A percentile compares a stretch with the other conserved stretches of the same genome.
Conservation (phyloP, 2,329 filamentous ascomycete species). For the Gliomastix tumulicola region DNA sequence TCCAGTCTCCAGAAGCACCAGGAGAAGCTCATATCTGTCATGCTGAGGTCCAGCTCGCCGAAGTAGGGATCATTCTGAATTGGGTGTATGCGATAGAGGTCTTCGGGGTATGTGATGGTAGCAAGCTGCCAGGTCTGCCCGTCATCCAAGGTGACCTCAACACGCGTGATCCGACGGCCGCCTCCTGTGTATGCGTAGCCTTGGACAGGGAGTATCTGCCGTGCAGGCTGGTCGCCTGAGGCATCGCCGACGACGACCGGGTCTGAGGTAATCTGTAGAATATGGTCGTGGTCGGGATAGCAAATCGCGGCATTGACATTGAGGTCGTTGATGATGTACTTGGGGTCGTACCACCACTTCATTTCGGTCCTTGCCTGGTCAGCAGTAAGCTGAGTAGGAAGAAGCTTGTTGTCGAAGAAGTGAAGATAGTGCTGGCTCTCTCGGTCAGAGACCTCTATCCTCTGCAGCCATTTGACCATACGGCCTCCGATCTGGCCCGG, state of each 20-base stretch:
- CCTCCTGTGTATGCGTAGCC: background rate
- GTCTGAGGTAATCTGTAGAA: background rate
- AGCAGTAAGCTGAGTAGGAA: constrained; percentile 26
- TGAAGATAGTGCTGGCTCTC: constrained; percentile 40
- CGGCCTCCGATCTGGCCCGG: constrained; percentile 36
- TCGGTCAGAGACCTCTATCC: constrained; percentile 30
- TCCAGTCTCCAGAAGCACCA: background rate
- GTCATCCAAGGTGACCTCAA: background rate
- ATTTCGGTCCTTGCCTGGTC: background rate
- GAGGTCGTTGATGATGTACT: background rate
- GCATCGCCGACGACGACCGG: too few relatives aligned
- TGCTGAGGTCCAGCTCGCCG: background rate
- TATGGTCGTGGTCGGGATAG: background rate
- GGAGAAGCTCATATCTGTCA: background rate
- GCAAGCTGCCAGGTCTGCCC: background rate
- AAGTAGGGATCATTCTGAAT: background rate
- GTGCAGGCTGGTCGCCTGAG: too few relatives aligned
- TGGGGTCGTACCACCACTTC: background rate
- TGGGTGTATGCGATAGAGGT: background rate
- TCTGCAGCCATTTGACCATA: constrained; percentile 38
- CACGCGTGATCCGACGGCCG: background rate
- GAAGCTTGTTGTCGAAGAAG: constrained; percentile 40
- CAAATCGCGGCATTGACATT: background rate
- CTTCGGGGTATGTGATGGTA: background rate
- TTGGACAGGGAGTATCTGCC: background rate